phyloP scores from a whole-genome alignment of 2,329 filamentous ascomycete species.

The Sordariomycetes sp. region DNA sequence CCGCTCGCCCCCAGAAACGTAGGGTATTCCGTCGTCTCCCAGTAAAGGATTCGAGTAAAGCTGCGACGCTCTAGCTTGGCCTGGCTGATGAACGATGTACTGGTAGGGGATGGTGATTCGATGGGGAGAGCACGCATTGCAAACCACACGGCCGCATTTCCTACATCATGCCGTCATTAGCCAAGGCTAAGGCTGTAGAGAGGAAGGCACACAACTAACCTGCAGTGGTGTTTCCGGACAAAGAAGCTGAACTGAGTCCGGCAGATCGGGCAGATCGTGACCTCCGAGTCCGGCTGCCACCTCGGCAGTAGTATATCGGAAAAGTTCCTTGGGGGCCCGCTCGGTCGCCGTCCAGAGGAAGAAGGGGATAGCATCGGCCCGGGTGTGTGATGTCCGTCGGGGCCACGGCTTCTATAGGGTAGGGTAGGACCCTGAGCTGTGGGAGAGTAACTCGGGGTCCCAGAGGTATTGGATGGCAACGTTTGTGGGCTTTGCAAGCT shows the following conservation, averaged over 20 bases:
- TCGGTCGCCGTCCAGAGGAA: neutral
- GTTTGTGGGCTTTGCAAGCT: neutral
- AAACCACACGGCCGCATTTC: conserved; percentile 91
- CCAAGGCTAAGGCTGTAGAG: neutral
- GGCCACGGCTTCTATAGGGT: neutral
- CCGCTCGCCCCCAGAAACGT: conserved; percentile 37
- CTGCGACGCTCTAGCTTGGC: conserved; percentile 6
- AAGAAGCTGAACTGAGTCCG: conserved; percentile 69
- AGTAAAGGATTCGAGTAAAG: neutral
- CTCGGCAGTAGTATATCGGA: conserved; percentile 51
- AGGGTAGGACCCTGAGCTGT: neutral
- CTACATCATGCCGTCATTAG: conserved; percentile 23
- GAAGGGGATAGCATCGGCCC: neutral
- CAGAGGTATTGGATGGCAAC: neutral
- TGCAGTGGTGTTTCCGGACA: conserved; percentile 86
- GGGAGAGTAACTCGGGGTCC: neutral
- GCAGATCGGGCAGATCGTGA: conserved; percentile 78
- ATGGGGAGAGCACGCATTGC: conserved; percentile 81
- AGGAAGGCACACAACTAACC: conserved; percentile 34
- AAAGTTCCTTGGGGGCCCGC: neutral
- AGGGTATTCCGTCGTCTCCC: neutral
- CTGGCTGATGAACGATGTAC: conserved; percentile 77
- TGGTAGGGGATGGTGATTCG: conserved; percentile 89
- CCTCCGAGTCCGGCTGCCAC: conserved; percentile 86
- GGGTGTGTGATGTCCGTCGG: neutral